Evolutionary conservation across 345 rosid species (phyloP).

Genomic region (Aegle marmelos): DNA sequence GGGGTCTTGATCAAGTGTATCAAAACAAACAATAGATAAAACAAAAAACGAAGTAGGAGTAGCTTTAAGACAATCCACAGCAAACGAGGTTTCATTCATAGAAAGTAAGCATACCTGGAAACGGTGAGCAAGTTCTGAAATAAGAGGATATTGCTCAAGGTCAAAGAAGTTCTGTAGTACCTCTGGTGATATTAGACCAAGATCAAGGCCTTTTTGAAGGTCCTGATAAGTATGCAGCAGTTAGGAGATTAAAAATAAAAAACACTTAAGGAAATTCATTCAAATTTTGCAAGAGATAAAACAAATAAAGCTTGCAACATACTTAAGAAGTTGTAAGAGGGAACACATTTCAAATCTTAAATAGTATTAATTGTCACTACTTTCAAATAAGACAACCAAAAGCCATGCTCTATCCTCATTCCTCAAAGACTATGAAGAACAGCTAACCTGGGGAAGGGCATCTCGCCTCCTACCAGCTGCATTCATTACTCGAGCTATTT

Average conservation of each 20-base stretch:
- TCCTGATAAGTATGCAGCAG: conserved; percentile 49
- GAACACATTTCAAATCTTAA: neutral
- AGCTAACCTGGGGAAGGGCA: conserved; percentile 77
- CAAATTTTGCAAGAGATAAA: neutral
- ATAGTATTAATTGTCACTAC: neutral
- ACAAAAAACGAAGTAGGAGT: neutral
- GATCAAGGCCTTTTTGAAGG: conserved; percentile 91
- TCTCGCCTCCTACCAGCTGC: conserved; percentile 90
- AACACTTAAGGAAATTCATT: neutral
- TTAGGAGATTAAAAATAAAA: conserved; percentile 4
- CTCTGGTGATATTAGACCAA: conserved; percentile 91
- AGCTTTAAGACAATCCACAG: conserved; percentile 3
- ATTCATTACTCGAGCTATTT: conserved; percentile 93
- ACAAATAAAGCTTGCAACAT: neutral
- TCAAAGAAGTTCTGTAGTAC: conserved; percentile 90
- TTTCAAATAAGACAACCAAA: neutral
- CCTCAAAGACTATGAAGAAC: conserved; percentile 6
- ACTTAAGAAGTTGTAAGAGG: neutral
- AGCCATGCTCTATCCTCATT: neutral
- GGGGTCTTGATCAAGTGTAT: neutral
- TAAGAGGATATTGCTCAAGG: conserved; percentile 78
- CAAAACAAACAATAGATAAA: neutral
- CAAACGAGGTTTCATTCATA: neutral
- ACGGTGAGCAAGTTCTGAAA: conserved; percentile 74
- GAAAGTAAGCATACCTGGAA: conserved; percentile 60